These are phyloP conservation scores for Aspergillus neotritici DNA, from an alignment of 2,329 filamentous ascomycete species.

Conservation along the genomic window DNA sequence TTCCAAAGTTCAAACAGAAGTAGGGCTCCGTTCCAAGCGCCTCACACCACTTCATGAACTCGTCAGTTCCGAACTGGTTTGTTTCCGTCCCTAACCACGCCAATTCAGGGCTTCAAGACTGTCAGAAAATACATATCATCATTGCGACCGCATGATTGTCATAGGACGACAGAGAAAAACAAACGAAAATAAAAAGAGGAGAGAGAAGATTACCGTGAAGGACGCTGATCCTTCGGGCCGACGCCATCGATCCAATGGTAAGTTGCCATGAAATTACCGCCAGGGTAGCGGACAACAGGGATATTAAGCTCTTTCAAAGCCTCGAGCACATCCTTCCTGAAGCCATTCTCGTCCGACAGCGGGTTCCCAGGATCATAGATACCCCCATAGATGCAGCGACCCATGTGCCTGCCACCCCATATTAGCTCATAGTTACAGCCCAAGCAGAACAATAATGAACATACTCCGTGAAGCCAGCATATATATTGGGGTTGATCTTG, in stretches of 20 bases:
- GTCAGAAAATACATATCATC: background rate
- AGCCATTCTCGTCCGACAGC: slow-evolving; percentile 68
- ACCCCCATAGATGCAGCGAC: slow-evolving; percentile 79
- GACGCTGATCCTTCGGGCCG: slow-evolving; percentile 65
- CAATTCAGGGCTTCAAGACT: slow-evolving; percentile 57
- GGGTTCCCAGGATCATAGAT: slow-evolving; percentile 73
- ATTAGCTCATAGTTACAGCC: slow-evolving; percentile 9
- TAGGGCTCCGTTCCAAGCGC: slow-evolving; percentile 71
- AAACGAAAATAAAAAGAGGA: background rate
- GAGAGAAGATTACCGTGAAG: slow-evolving; percentile 40
- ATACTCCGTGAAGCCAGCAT: slow-evolving; percentile 79
- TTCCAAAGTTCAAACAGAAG: slow-evolving; percentile 74
- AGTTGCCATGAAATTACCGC: slow-evolving; percentile 77
- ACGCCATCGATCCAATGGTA: slow-evolving; percentile 83
- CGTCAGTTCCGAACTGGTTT: slow-evolving; percentile 78
- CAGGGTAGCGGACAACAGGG: slow-evolving; percentile 74
- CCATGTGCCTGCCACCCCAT: slow-evolving; percentile 63
- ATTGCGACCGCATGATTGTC: no score
- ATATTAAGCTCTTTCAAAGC: slow-evolving; percentile 68
- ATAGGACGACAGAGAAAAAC: background rate
- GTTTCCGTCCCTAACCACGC: slow-evolving; percentile 73
- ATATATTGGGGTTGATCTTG: slow-evolving; percentile 73
- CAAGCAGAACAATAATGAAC: slow-evolving; percentile 20
- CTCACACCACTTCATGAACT: slow-evolving; percentile 78
- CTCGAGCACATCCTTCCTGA: slow-evolving; percentile 71